Conservation (phyloP, 1,139 yeast genomes). For the Pneumocystis sp. region DNA sequence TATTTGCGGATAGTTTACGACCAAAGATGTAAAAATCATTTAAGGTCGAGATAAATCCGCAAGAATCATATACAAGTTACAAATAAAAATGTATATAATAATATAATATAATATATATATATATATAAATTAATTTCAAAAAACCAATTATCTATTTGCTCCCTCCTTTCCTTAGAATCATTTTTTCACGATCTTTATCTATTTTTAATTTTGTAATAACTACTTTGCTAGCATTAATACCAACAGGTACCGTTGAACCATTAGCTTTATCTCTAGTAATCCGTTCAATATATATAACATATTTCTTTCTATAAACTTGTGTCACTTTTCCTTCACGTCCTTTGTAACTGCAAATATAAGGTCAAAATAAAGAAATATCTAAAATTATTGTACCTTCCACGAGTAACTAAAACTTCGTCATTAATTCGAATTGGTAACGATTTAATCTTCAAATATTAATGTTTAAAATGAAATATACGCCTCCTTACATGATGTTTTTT, state of each 20-base stretch:
- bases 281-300: constrained; percentile 92
- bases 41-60: neutral
- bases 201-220: constrained; percentile 96
- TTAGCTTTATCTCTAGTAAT: constrained; percentile 94
- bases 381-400: constrained; percentile 55
- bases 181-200: constrained; percentile 98
- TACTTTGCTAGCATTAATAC: constrained; percentile 97
- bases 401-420: constrained; percentile 87
- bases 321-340: constrained; percentile 98
- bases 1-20: neutral
- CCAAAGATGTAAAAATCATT: neutral
- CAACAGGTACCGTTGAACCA: constrained; percentile 96
- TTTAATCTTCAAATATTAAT: constrained; percentile 30
- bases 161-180: constrained; percentile 19
- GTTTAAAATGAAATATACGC: neutral
- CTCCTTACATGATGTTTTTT: constrained; percentile 61
- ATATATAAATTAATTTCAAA: neutral
- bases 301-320: constrained; percentile 98
- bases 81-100: neutral
- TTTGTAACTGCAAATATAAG: constrained; percentile 35
- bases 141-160: neutral
- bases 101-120: neutral
- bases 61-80: neutral
- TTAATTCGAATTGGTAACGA: constrained; percentile 97
- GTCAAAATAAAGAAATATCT: neutral